A percentile compares a stretch with the other conserved stretches of the same genome.
Evolutionary conservation across 305 asterid genomes (phyloP).

Genomic region (Petunia hybrid): DNA sequence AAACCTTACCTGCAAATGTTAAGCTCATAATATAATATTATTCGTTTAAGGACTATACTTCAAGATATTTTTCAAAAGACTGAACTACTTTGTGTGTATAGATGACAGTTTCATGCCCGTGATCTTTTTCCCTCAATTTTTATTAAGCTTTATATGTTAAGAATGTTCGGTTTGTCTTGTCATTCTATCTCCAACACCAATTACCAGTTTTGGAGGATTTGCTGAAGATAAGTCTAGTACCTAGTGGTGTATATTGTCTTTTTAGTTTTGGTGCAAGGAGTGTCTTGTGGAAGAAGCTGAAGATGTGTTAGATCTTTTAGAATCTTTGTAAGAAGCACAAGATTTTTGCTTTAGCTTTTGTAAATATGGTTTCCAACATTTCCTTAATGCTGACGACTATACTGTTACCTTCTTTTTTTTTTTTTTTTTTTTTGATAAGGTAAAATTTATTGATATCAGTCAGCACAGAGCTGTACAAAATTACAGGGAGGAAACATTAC

Average conservation of each 20-base stretch:
- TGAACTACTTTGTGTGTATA: not conserved
- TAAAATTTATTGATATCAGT: too few relatives aligned
- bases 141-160: not conserved
- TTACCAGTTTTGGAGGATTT: not conserved
- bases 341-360: too few relatives aligned
- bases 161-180: not conserved
- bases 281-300: too few relatives aligned
- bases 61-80: not conserved
- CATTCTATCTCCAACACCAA: not conserved
- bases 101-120: not conserved
- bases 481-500: too few relatives aligned
- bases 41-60: constrained; percentile 16
- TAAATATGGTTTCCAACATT: too few relatives aligned
- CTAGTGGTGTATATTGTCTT: not conserved
- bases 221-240: not conserved
- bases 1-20: not conserved
- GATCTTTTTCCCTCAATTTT: constrained; percentile 10
- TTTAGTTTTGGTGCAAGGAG: too few relatives aligned
- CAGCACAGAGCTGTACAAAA: too few relatives aligned
- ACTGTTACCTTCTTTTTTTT: too few relatives aligned
- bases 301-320: too few relatives aligned
- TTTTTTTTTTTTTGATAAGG: too few relatives aligned
- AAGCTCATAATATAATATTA: not conserved
- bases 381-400: too few relatives aligned
- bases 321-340: too few relatives aligned